phyloP scores from a whole-genome alignment of 768 basidiomycete species.

The Mycena metata region DNA sequence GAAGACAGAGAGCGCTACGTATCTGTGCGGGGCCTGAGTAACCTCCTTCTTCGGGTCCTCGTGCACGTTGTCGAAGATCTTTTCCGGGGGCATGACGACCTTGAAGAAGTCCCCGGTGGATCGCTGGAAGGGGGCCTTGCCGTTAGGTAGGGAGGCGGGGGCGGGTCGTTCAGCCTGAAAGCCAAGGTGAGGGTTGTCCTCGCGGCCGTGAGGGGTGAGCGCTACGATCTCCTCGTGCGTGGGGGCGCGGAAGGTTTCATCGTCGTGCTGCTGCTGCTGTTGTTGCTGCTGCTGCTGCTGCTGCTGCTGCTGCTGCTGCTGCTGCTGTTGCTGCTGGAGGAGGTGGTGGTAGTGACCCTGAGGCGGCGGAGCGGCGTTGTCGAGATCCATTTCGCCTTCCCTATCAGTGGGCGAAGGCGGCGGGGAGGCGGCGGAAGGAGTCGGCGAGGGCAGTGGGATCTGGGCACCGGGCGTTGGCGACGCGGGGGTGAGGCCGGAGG shows the following conservation, averaged over 20 bases:
- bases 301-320: neutral
- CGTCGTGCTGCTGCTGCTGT: neutral
- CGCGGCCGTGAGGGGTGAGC: neutral
- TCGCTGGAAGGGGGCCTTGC: neutral
- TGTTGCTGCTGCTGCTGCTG: neutral
- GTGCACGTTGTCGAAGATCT: neutral
- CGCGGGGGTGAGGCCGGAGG: no score
- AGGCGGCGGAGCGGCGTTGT: no score
- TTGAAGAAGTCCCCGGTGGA: neutral
- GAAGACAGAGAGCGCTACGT: no score
- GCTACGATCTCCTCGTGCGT: neutral
- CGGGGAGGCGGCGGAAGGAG: no score
- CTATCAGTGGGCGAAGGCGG: no score
- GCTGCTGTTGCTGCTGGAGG: no score
- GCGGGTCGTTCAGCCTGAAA: neutral
- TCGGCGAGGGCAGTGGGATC: no score
- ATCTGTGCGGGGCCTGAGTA: no score
- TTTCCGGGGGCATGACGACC: neutral
- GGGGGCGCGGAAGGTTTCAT: neutral
- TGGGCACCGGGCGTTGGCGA: no score
- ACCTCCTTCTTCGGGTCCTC: no score
- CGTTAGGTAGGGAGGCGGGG: neutral
- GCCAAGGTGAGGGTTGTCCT: slow-evolving; percentile 2
- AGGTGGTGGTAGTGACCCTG: no score
- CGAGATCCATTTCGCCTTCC: no score